phyloP scores from a whole-genome alignment of 1,139 yeast genomes.

The Nakaseomyces sp. region DNA sequence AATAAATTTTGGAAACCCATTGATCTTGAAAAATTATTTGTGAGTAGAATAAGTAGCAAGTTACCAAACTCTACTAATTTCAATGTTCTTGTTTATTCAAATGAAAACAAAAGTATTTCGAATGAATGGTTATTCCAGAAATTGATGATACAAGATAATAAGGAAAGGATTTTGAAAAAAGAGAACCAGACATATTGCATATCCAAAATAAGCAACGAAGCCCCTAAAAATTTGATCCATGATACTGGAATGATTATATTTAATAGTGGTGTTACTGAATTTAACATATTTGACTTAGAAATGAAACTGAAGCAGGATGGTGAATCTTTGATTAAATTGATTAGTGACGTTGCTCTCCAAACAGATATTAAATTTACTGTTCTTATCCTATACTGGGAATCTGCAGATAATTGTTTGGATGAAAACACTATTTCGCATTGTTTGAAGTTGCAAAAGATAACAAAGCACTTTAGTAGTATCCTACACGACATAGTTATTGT shows the following conservation, averaged over 20 bases:
- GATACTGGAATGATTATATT: conserved; percentile 32
- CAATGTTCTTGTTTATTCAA: conserved; percentile 20
- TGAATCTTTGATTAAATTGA: conserved; percentile 28
- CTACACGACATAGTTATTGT: conserved; percentile 23
- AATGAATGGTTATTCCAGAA: conserved; percentile 25
- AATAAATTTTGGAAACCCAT: conserved; percentile 24
- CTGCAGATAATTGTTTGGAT: conserved; percentile 26
- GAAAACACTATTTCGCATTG: conserved; percentile 17
- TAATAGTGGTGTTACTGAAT: conserved; percentile 33
- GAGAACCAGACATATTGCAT: not conserved
- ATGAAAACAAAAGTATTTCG: conserved; percentile 23
- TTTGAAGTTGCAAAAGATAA: conserved; percentile 23
- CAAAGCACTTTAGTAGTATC: conserved; percentile 21
- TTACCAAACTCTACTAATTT: conserved; percentile 13
- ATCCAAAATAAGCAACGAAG: conserved; percentile 13
- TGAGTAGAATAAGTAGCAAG: conserved; percentile 11
- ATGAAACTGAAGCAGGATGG: conserved; percentile 31
- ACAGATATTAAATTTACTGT: conserved; percentile 31
- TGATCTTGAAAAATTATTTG: conserved; percentile 18
- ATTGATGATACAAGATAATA: conserved; percentile 11
- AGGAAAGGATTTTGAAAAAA: not conserved
- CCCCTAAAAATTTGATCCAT: conserved; percentile 17
- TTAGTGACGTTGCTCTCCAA: conserved; percentile 31
- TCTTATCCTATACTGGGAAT: conserved; percentile 34
- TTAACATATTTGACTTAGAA: conserved; percentile 29